Evolutionary conservation across 2,329 filamentous ascomycete genomes (phyloP), one percentile per base, ranked within the genome.

Genomic region (Curvularia eragrostidis): DNA sequence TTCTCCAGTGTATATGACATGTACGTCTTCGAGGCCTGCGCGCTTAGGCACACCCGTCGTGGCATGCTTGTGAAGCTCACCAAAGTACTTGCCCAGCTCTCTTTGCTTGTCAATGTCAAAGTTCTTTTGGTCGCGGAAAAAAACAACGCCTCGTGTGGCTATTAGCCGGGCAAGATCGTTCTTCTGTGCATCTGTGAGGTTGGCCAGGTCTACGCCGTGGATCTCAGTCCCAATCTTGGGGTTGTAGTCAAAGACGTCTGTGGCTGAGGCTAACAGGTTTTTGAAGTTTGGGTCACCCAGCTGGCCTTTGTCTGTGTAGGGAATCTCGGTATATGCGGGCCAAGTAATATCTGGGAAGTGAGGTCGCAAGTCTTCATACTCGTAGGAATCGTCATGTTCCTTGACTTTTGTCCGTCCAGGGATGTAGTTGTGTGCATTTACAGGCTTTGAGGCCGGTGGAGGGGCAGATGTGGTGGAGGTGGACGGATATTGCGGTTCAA

Each of bases 181-280:
- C 71, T 81, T 83, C 65, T 85, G 83, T 1, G 76, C 75, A 55
- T 84, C 78, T 2, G 75, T 83, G 28, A 85, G 74, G 47, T 78
- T 79, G 24, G 80, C 77, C 3, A 85, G 78, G 49, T 84, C 79
- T 24, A 84, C 73, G 3, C 83, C 83, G 42, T 80, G 78, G 43
- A 85, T 65, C 58, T 85, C 83, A 2, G 83, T 85, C 48, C 83
- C 83, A 52, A 85, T 83, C 63, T 84, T 84, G 18, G 82, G 83
- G 39, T 79, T 84, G 68, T 83, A 84, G 67, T 87, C 84, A 59
- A 85, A 84, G 36, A 86, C 78, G 24, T 83, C 81, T 0, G 83
- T 83, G 13, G 84, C 84, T 9, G 77, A 76, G 30, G 76, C 72
- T 19, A 86, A 77, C 3, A 87, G 78, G 62, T 83, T 80, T 55